Evolutionary conservation across 1,284 basidiomycete genomes (phyloP).

Genomic region (Grifola frondosa): DNA sequence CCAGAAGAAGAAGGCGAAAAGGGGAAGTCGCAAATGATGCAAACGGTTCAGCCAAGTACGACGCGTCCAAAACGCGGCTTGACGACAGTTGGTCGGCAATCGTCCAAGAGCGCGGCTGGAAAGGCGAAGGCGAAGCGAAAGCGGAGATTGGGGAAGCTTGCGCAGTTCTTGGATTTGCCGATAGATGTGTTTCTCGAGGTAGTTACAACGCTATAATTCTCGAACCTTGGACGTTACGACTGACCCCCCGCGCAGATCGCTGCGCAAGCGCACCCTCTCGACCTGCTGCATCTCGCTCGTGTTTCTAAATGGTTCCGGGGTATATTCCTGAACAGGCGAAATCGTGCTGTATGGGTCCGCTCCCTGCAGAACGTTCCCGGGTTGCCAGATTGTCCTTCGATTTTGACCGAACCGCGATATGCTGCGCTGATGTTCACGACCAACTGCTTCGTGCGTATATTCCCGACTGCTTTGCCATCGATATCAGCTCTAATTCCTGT

Average conservation of each 20-base stretch:
- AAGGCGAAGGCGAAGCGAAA: too few relatives aligned
- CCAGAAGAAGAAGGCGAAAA: too few relatives aligned
- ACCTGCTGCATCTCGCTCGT: constrained; percentile 28
- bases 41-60: too few relatives aligned
- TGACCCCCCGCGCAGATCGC: constrained; percentile 23
- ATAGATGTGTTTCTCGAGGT: constrained; percentile 32
- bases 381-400: constrained; percentile 8
- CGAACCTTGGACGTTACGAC: too few relatives aligned
- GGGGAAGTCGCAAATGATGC: too few relatives aligned
- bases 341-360: constrained; percentile 10
- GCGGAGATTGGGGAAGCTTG: too few relatives aligned
- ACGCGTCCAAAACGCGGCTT: too few relatives aligned
- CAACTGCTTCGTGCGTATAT: constrained; percentile 7
- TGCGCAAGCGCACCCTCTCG: constrained; percentile 20
- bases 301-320: constrained; percentile 20
- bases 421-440: constrained; percentile 10
- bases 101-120: too few relatives aligned
- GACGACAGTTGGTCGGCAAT: too few relatives aligned
- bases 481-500: neutral
- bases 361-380: constrained; percentile 8
- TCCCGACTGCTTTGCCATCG: neutral
- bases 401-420: constrained; percentile 13
- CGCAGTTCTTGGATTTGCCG: too few relatives aligned
- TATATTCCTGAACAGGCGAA: constrained; percentile 7
- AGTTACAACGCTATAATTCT: neutral